A percentile compares a stretch with the other conserved stretches of the same genome.
Conservation (phyloP, 163 green algal species). For the Chlorella variabilis region DNA sequence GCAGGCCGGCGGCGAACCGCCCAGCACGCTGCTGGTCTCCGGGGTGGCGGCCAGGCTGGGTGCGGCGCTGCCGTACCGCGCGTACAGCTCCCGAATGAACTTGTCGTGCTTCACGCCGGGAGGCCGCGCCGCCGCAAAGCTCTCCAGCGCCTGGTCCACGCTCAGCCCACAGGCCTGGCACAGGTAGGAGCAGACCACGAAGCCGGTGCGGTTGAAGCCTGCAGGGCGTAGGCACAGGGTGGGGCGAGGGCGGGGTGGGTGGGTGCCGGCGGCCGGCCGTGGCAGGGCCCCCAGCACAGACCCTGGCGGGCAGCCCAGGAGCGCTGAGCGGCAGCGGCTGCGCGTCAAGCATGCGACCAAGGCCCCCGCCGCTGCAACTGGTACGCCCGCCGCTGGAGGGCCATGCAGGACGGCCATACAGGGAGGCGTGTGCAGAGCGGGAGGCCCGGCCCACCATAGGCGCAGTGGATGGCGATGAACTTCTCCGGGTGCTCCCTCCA, state of each 20-base stretch:
- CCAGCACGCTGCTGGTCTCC: not conserved
- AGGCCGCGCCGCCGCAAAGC: constrained; percentile 74
- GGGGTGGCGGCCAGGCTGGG: not conserved
- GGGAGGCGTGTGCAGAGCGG: too few species aligned
- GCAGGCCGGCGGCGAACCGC: not conserved
- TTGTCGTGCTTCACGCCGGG: constrained; percentile 87
- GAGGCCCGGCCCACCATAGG: constrained; percentile 64
- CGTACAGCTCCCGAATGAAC: constrained; percentile 80
- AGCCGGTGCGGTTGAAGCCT: constrained; percentile 93
- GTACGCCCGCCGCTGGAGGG: too few species aligned
- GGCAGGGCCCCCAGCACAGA: too few species aligned
- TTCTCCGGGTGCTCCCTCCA: constrained; percentile 63
- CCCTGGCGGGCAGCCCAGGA: too few species aligned
- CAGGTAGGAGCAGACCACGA: constrained; percentile 88
- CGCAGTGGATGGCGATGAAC: constrained; percentile 91
- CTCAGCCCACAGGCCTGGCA: constrained; percentile 71
- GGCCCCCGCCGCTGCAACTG: too few species aligned
- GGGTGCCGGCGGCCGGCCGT: too few species aligned
- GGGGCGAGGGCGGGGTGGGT: too few species aligned
- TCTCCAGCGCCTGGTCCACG: constrained; percentile 75
- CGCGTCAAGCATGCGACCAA: too few species aligned
- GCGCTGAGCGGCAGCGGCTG: too few species aligned
- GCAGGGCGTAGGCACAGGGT: not conserved
- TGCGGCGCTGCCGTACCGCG: constrained; percentile 62
- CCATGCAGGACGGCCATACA: too few species aligned